These are phyloP conservation scores for Ustilaginoidea virens DNA, from an alignment of 2,329 filamentous ascomycete genomes.

Conservation along the genomic window DNA sequence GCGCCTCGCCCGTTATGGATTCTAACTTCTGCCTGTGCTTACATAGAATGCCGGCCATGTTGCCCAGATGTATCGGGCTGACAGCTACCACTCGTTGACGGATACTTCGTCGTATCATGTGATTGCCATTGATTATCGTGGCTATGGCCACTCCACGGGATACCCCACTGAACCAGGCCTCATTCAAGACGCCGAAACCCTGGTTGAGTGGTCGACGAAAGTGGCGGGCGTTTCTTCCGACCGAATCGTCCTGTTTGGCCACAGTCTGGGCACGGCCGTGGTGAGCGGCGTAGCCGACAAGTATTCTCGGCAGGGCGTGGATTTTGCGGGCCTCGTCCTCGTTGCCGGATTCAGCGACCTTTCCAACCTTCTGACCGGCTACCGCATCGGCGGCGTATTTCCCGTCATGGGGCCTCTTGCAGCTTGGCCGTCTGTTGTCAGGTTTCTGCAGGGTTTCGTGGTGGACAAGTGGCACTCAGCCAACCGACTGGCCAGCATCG, in stretches of 20 bases:
- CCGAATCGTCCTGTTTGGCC: slow-evolving; percentile 68
- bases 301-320: slow-evolving; percentile 42
- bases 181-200: slow-evolving; percentile 59
- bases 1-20: too few species aligned
- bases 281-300: slow-evolving; percentile 58
- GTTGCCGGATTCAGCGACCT: slow-evolving; percentile 68
- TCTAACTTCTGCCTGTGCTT: too few species aligned
- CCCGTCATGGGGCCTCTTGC: slow-evolving; percentile 66
- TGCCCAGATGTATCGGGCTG: slow-evolving; percentile 60
- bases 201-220: slow-evolving; percentile 57
- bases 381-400: slow-evolving; percentile 62
- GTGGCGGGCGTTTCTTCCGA: slow-evolving; percentile 48
- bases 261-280: slow-evolving; percentile 80
- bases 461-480: slow-evolving; percentile 73
- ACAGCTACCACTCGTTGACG: slow-evolving; percentile 63
- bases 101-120: slow-evolving; percentile 63
- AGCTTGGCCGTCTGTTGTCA: slow-evolving; percentile 47
- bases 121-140: slow-evolving; percentile 81
- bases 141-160: slow-evolving; percentile 73
- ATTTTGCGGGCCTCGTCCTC: slow-evolving; percentile 68
- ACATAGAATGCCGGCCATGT: slow-evolving; percentile 70
- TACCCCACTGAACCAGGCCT: slow-evolving; percentile 65
- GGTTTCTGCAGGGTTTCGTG: slow-evolving; percentile 44
- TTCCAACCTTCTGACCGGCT: slow-evolving; percentile 57
- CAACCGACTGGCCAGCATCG: slow-evolving; percentile 44